phyloP scores from a whole-genome alignment of 306 rosid genomes.

The Albizia julibrissin region DNA sequence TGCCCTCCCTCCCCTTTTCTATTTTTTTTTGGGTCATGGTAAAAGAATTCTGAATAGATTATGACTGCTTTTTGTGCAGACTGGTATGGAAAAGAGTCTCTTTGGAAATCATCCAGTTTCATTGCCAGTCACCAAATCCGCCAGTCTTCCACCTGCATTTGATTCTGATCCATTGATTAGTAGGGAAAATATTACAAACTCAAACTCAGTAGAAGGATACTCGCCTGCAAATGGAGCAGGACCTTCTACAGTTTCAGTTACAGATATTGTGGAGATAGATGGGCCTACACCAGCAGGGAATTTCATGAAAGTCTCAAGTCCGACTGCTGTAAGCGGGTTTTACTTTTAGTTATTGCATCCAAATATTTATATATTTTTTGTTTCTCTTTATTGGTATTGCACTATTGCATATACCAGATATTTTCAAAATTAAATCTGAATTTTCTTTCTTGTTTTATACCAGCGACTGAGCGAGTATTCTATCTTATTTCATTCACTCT shows the following conservation, averaged over 20 bases:
- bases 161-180: conserved; percentile 77
- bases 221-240: conserved; percentile 54
- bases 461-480: not conserved
- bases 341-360: conserved; percentile 15
- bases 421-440: conserved; percentile 17
- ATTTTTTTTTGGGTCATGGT: not conserved
- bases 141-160: conserved; percentile 89
- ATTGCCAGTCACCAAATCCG: conserved; percentile 60
- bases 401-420: conserved; percentile 24
- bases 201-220: conserved; percentile 47
- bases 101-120: conserved; percentile 92
- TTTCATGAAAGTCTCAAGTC: conserved; percentile 69
- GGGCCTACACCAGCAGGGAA: conserved; percentile 66
- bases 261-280: conserved; percentile 84
- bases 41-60: conserved; percentile 14
- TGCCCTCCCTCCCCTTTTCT: not conserved
- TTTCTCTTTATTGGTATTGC: conserved; percentile 28
- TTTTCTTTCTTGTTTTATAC: conserved; percentile 21
- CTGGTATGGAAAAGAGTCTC: conserved; percentile 91
- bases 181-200: conserved; percentile 51
- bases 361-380: not conserved
- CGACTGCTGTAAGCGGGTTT: conserved; percentile 70
- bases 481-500: conserved; percentile 16
- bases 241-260: conserved; percentile 53
- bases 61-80: conserved; percentile 56